These are phyloP conservation scores for Domatiomyces globalis DNA, from an alignment of 2,329 filamentous ascomycete genomes.

Conservation along the genomic window DNA sequence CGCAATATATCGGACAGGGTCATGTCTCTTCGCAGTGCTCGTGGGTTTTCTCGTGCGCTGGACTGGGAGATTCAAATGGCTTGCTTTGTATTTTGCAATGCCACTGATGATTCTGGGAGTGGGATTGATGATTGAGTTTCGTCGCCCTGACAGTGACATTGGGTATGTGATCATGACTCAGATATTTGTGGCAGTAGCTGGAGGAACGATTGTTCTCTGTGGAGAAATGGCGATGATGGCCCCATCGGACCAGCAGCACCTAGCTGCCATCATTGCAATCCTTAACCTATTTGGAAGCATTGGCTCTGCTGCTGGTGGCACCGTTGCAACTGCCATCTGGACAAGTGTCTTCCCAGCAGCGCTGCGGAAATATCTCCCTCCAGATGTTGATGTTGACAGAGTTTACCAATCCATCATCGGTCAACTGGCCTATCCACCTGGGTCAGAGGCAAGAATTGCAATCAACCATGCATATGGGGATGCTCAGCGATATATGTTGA, in stretches of 20 bases:
- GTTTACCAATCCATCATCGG: too few species aligned
- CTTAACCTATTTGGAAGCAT: constrained; percentile 5
- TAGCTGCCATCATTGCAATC: constrained; percentile 34
- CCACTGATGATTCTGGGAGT: constrained; percentile 33
- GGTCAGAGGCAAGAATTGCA: constrained; percentile 29
- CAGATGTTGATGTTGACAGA: constrained; percentile 28
- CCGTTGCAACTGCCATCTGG: constrained; percentile 24
- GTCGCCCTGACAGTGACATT: constrained; percentile 31
- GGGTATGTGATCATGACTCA: constrained; percentile 42
- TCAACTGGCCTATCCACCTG: constrained; percentile 37
- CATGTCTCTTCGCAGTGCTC: constrained; percentile 39
- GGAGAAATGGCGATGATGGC: constrained; percentile 41
- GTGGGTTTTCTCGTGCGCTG: constrained; percentile 34
- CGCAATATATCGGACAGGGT: constrained; percentile 35
- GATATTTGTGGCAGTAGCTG: constrained; percentile 39
- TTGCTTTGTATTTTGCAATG: constrained; percentile 36
- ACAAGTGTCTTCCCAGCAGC: constrained; percentile 23
- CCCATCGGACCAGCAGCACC: constrained; percentile 33
- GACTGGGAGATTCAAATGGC: constrained; percentile 37
- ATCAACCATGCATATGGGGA: constrained; percentile 36
- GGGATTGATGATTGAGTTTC: constrained; percentile 40
- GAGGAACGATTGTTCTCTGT: constrained; percentile 36
- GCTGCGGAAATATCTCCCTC: constrained; percentile 26
- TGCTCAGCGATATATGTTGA: constrained; percentile 31
- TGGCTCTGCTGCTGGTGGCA: constrained; percentile 22